Conservation (phyloP, 257 asterid species). For the Solanum sejunctum region DNA sequence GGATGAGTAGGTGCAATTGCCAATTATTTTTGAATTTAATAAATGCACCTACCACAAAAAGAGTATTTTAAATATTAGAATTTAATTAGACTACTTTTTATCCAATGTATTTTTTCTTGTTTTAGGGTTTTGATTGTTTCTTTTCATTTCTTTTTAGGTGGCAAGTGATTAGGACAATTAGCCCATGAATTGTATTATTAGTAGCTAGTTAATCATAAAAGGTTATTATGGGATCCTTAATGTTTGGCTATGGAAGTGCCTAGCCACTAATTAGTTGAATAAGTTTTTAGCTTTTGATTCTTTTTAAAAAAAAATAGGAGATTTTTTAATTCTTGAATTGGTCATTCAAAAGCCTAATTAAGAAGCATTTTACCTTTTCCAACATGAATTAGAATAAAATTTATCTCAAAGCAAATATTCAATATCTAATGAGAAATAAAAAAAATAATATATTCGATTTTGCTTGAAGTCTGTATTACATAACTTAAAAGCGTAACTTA, state of each 20-base stretch:
- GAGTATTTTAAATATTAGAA: neutral
- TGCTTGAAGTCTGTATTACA: neutral
- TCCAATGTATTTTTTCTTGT: neutral
- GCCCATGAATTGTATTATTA: neutral
- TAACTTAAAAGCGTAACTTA: neutral
- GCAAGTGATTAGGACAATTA: neutral
- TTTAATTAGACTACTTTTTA: neutral
- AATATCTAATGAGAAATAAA: neutral
- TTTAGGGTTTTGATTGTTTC: neutral
- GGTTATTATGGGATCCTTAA: conserved; percentile 2
- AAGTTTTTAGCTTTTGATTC: neutral
- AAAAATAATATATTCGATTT: neutral
- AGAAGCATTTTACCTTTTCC: too few species aligned
- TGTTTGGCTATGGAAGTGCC: conserved; percentile 10
- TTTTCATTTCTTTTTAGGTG: neutral
- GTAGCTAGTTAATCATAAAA: neutral
- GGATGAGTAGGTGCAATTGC: neutral
- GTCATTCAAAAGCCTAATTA: neutral
- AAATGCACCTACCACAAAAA: neutral
- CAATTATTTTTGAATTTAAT: neutral
- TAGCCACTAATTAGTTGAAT: neutral
- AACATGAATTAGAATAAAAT: neutral
- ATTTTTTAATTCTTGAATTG: neutral
- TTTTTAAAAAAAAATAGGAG: neutral
- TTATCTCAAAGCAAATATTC: neutral